Evolutionary conservation across 1,139 yeast species (phyloP), one percentile per base, ranked within the genome.

Genomic region (Scheffersomyces segobiensis): DNA sequence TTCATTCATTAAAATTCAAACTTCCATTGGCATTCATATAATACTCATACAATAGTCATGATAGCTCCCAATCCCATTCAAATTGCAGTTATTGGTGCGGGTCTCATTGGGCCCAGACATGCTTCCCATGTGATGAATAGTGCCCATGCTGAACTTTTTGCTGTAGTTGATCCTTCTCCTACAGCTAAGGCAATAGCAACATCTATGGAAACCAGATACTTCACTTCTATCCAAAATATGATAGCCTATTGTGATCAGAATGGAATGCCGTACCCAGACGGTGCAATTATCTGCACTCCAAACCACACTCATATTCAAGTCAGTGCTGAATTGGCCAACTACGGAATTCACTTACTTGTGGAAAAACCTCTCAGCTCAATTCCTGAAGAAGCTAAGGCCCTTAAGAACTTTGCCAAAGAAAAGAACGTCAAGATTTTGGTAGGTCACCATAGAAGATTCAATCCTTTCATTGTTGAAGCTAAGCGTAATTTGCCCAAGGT

Each of bases 41-140:
- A 47, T 10, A 47, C 46, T 22, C 19, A 52, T 46, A 42, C 50
- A 47, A 22, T 20, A 12, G 46, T 46, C 52, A 67, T 67, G 66
- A 65, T 66, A 39, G 65, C 66, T 14, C 58, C 62, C n/a, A 56
- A 57, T 18, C 63, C 55, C 18, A 47, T 71, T 7, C 64, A 63
- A 47, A 66, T 75, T 19, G 70, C 73, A 1, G 71, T 75, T 5
- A 68, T 75, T 7, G 82, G 82, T 3, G 80, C 80, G 3, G 82
- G 82, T 0, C 67, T 78, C 19, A 77, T 78, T 39, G 82, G 82
- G 0, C 82, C 82, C 5, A 70, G 82, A 52, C 82, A 78, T 63
- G 80, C 80, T 14, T 60, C 65, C 50, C 81, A 78, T 60, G 71
- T 78, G 22, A 55, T 58, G 10, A 65, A 59, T 26, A 65, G 66